A percentile compares a stretch with the other conserved stretches of the same genome.
Conservation (phyloP, 1,284 basidiomycete genomes). For the Ceratobasidium sp. region DNA sequence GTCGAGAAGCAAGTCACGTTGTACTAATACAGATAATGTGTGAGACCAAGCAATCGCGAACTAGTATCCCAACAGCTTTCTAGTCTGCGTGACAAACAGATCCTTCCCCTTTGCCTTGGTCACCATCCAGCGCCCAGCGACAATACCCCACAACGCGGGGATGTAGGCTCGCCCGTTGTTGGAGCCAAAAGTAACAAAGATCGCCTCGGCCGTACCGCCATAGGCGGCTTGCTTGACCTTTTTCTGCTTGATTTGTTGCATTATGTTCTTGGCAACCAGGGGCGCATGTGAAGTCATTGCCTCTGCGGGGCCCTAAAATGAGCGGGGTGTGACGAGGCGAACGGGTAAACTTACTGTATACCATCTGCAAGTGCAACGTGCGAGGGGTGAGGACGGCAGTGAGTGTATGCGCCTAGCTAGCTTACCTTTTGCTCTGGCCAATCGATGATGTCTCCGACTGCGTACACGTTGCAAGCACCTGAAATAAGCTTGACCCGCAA, state of each 20-base stretch:
- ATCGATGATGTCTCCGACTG: constrained; percentile 45
- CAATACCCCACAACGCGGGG: constrained; percentile 41
- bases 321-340: not conserved
- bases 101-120: constrained; percentile 38
- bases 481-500: constrained; percentile 42
- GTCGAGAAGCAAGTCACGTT: not conserved
- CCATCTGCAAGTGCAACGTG: not conserved
- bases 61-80: constrained; percentile 39
- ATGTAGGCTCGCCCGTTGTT: constrained; percentile 27
- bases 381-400: not conserved
- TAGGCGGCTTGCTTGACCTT: constrained; percentile 21
- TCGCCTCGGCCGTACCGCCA: constrained; percentile 18
- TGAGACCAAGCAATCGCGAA: not conserved
- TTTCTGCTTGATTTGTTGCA: constrained; percentile 36
- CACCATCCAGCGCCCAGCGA: constrained; percentile 43
- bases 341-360: constrained; percentile 15
- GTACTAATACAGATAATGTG: constrained; percentile 3
- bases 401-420: not conserved
- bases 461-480: constrained; percentile 42
- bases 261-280: constrained; percentile 42
- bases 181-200: constrained; percentile 39
- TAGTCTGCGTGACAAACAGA: constrained; percentile 34
- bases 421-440: constrained; percentile 44
- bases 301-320: not conserved
- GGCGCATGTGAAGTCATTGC: constrained; percentile 37